Conservation (phyloP, 2,329 filamentous ascomycete genomes). For the Nigrospora oryzae region DNA sequence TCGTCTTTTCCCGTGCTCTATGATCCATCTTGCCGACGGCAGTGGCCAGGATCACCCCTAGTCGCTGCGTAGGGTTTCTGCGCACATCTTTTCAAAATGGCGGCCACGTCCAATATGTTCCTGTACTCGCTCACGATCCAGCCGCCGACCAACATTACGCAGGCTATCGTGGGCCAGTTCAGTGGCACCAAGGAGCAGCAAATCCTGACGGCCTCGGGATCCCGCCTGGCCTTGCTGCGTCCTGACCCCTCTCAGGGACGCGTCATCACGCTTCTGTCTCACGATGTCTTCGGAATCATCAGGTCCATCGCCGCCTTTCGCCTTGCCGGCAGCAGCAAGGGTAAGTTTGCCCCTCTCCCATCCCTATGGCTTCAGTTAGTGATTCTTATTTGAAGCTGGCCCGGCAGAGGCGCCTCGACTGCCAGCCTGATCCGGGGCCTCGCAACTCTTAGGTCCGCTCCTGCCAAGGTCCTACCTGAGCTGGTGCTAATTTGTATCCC, state of each 20-base stretch:
- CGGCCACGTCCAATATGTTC: slow-evolving; percentile 97
- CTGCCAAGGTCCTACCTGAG: background rate
- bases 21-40: too few species aligned
- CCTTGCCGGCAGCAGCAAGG: slow-evolving; percentile 89
- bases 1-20: too few species aligned
- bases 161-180: slow-evolving; percentile 92
- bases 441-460: slow-evolving; percentile 6
- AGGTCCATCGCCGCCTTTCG: slow-evolving; percentile 81
- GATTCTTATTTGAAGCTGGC: slow-evolving; percentile 53
- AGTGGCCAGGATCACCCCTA: background rate
- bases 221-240: slow-evolving; percentile 77
- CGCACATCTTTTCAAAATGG: slow-evolving; percentile 52
- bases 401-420: slow-evolving; percentile 32
- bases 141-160: slow-evolving; percentile 78
- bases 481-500: slow-evolving; percentile 12
- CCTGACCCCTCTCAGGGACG: slow-evolving; percentile 81
- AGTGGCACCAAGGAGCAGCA: slow-evolving; percentile 95
- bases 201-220: slow-evolving; percentile 88
- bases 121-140: slow-evolving; percentile 97
- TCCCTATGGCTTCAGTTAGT: slow-evolving; percentile 56
- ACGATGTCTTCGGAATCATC: slow-evolving; percentile 95
- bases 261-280: slow-evolving; percentile 76
- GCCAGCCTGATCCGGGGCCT: slow-evolving; percentile 15
- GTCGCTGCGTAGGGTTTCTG: slow-evolving; percentile 22
- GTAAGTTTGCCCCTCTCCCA: slow-evolving; percentile 51